Evolutionary conservation across 768 basidiomycete species (phyloP), one percentile per base, ranked within the genome.

Genomic region (Trametes cubensis): DNA sequence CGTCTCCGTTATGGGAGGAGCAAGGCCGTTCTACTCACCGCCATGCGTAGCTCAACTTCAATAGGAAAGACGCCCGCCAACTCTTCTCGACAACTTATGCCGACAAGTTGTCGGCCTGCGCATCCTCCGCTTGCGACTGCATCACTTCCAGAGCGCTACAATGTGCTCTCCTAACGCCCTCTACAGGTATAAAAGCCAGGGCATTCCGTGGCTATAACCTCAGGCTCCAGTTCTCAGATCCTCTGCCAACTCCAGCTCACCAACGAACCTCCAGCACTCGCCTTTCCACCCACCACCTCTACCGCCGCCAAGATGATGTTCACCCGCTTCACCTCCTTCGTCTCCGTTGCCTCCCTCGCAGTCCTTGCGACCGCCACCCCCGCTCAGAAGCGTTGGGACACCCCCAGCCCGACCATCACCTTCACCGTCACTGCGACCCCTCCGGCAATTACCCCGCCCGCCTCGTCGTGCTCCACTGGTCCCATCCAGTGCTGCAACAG

Each of bases 321-420:
- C 53, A 15, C 62, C 26, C 67, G 67, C 25, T 38, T 51, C 51
- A 21, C 58, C 47, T 10, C 57, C 47, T 20, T 45, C 21, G 30
- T 61, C 20, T 49, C 64, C 42, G 39, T 55, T 21, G 34, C 57
- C 40, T 64, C 60, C 26, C 45, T 68, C 13, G 39, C 62, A 21
- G 53, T 66, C 60, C 59, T 66, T 64, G 67, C 62, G 60, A 57
- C 26, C 52, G 67, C n/a, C 64, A 64, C 30, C 28, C 67, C 64
- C 17, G 62, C 64, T 11, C 34, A 34, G 34, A 34, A 34, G 34
- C 34, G 34, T 34, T 21, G 61, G 56, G 8, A 17, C 57, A 3
- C 62, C 50, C 50, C 57, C 13, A 44, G 23, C 1, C 45, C 52
- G 44, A 34, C 34, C 34, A 54, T 34, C 3, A 58, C 62, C 1